These are phyloP conservation scores for Alisma plantagoaquatica DNA, from an alignment of 106 monocot genomes.

Conservation along the genomic window DNA sequence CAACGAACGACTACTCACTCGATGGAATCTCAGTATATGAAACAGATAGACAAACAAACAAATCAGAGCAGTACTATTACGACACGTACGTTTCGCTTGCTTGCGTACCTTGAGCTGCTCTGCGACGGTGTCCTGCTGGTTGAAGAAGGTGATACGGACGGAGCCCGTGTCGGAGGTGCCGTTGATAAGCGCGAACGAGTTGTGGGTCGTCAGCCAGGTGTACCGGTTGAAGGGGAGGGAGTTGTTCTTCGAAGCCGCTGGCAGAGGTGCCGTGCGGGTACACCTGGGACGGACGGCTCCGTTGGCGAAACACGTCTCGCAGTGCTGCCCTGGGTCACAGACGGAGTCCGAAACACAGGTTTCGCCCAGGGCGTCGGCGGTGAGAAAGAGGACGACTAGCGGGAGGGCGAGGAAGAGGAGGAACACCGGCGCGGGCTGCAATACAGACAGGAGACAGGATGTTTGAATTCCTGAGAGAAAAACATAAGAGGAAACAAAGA, in stretches of 20 bases:
- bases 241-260: constrained; percentile 10
- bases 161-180: constrained; percentile 6
- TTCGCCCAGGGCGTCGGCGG: constrained; percentile 25
- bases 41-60: too few species aligned
- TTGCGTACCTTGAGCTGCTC: constrained; percentile 9
- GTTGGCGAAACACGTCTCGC: constrained; percentile 13
- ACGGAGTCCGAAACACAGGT: constrained; percentile 5
- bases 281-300: constrained; percentile 6
- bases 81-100: too few species aligned
- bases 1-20: too few species aligned
- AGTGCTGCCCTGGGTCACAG: constrained; percentile 14
- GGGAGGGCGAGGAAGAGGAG: too few species aligned
- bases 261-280: constrained; percentile 3
- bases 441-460: too few species aligned
- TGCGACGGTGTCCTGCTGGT: constrained; percentile 11
- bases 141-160: background rate
- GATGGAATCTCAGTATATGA: too few species aligned
- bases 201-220: constrained; percentile 31
- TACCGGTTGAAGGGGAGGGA: constrained; percentile 28
- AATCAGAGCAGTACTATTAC: too few species aligned
- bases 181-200: constrained; percentile 13
- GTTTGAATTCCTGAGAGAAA: too few species aligned
- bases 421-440: too few species aligned
- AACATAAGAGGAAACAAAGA: too few species aligned
- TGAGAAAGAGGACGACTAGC: too few species aligned